A percentile compares a stretch with the other conserved stretches of the same genome.
These are phyloP conservation scores for Populus nigra DNA, from an alignment of 345 rosid species.

Conservation along the genomic window DNA sequence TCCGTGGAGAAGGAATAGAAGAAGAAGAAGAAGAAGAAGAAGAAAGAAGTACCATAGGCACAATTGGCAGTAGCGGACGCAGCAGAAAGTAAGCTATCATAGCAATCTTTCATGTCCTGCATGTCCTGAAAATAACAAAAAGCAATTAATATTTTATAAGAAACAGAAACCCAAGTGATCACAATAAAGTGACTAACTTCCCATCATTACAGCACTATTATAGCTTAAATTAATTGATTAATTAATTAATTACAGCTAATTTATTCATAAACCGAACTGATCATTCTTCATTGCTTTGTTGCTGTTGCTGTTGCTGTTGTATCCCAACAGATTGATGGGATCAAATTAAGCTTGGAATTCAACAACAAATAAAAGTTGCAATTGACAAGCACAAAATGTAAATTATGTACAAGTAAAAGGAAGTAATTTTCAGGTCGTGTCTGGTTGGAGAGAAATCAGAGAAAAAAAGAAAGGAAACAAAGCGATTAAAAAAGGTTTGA, in stretches of 20 bases:
- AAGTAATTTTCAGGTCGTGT: background rate
- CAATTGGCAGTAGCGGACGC: slow-evolving; percentile 96
- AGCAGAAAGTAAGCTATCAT: slow-evolving; percentile 90
- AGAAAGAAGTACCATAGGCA: slow-evolving; percentile 62
- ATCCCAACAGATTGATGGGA: background rate
- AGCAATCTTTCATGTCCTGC: slow-evolving; percentile 86
- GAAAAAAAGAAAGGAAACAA: background rate
- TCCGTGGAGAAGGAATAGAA: background rate
- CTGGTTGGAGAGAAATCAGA: background rate
- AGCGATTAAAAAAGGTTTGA: background rate
- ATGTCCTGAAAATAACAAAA: slow-evolving; percentile 56
- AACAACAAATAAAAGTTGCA: background rate
- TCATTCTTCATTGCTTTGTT: background rate
- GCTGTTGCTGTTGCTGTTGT: background rate
- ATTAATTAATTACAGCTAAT: background rate
- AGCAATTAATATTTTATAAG: background rate
- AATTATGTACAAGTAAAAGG: background rate
- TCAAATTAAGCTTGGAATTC: background rate
- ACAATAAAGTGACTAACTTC: background rate
- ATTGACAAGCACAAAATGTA: background rate
- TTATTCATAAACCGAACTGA: background rate
- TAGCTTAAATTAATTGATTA: background rate
- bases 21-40: background rate
- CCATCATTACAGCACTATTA: background rate
- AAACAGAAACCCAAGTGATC: background rate